phyloP scores from a whole-genome alignment of 2,329 filamentous ascomycete species.

The Daldinia sp. region DNA sequence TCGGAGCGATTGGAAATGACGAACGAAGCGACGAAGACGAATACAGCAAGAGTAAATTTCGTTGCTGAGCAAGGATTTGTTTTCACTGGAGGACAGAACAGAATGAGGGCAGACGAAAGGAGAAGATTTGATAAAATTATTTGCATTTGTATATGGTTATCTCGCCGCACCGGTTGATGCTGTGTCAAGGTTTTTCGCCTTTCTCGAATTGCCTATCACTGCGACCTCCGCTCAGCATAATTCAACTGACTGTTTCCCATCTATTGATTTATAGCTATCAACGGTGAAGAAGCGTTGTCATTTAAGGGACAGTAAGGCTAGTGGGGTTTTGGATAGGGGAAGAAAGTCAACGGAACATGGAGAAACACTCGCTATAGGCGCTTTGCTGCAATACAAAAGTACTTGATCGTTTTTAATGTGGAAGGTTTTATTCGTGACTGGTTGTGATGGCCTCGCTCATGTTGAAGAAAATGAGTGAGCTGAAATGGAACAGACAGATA shows the following conservation, averaged over 20 bases:
- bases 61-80: constrained; percentile 40
- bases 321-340: constrained; percentile 23
- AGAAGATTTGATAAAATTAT: constrained; percentile 41
- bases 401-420: constrained; percentile 44
- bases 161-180: constrained; percentile 18
- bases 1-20: constrained; percentile 49
- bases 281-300: constrained; percentile 17
- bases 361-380: constrained; percentile 47
- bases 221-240: constrained; percentile 26
- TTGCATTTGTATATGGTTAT: constrained; percentile 44
- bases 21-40: constrained; percentile 51
- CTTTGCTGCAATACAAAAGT: constrained; percentile 48
- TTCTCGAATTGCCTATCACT: constrained; percentile 24
- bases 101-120: constrained; percentile 37
- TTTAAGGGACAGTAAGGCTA: constrained; percentile 13
- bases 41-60: constrained; percentile 40
- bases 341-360: constrained; percentile 28
- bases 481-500: neutral
- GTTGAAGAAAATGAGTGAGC: neutral
- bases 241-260: constrained; percentile 20
- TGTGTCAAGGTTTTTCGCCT: constrained; percentile 36
- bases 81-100: constrained; percentile 42
- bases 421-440: neutral
- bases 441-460: neutral
- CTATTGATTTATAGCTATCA: constrained; percentile 21